Evolutionary conservation across 1,139 yeast species (phyloP).

Genomic region (Pichia sp.): DNA sequence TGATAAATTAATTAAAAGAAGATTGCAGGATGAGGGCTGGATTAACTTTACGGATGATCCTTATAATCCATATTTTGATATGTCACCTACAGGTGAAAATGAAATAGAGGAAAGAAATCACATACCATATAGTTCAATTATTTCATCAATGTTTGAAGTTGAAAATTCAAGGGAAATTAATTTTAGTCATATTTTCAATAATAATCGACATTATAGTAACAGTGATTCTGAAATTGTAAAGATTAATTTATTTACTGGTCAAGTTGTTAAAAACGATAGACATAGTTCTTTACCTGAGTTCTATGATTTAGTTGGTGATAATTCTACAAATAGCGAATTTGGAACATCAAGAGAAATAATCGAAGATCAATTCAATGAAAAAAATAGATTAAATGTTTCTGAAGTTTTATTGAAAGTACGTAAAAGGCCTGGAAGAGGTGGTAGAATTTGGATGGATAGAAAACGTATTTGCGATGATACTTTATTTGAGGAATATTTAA

Average conservation of each 20-base stretch:
- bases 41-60: constrained; percentile 87
- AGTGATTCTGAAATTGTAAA: constrained; percentile 36
- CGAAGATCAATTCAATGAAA: constrained; percentile 29
- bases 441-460: constrained; percentile 70
- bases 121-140: constrained; percentile 75
- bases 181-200: constrained; percentile 30
- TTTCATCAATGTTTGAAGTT: constrained; percentile 67
- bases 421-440: constrained; percentile 69
- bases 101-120: constrained; percentile 49
- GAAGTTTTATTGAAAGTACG: constrained; percentile 63
- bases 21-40: constrained; percentile 62
- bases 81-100: constrained; percentile 46
- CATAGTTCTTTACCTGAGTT: constrained; percentile 39
- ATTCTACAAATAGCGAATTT: constrained; percentile 16
- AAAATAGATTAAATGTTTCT: constrained; percentile 38
- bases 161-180: constrained; percentile 53
- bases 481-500: constrained; percentile 36
- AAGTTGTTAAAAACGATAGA: constrained; percentile 26
- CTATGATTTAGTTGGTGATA: constrained; percentile 43
- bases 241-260: constrained; percentile 38
- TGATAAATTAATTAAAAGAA: constrained; percentile 72
- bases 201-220: constrained; percentile 35
- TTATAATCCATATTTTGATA: constrained; percentile 77
- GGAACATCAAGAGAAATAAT: constrained; percentile 10
- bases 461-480: constrained; percentile 38